Base-by-base conservation (phyloP, 2,329 filamentous ascomycete genomes). In the Ophiosphaerella korrae region DNA sequence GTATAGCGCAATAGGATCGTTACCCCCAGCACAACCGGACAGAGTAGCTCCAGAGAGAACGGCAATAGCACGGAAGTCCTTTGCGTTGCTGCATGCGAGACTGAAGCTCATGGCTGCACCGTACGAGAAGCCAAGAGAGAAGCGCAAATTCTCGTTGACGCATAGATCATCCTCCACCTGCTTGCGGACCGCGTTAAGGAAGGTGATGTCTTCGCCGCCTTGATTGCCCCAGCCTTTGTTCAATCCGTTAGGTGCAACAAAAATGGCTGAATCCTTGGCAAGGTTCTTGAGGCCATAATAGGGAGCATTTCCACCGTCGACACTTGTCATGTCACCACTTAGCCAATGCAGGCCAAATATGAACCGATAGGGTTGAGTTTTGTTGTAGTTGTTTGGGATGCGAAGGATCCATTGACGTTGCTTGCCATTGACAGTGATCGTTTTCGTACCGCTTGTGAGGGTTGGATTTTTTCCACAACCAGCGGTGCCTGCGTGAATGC, bases 51-150 rank as follows among this genome's bases (percentile, higher is more conserved):
- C 63, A 32, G 60, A 63, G 7, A 64, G 42, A 9, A 59, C 55
- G 31, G 73, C 71, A 14, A 80, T 71, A 36, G 74, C 77, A 31
- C 73, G 71, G 62, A 78, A 73, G 42, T 66, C 64, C 14, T 63
- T 58, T 3, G 75, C 69, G 13, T 72, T 71, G 2, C 75, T 70
- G 56, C 77, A 80, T 3, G 77, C 77, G 12, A 78, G 59, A 1
- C 72, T 66, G 59, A 70, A 76, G 3, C 68, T 71, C 74, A 80
- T 79, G 38, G 73, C 72, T 35, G 69, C 76, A 33, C 78, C 77
- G 57, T 77, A 78, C 52, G 73, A 76, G 63, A 76, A 79, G n/a
- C 76, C 77, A 1, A 75, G 75, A 23, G 75, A 68, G 62, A 78
- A 80, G 48, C 75, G 68, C 45, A 73, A 69, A 37, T 62, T 65